phyloP scores from a whole-genome alignment of 495 filamentous ascomycete species.

The Niebla homalea region DNA sequence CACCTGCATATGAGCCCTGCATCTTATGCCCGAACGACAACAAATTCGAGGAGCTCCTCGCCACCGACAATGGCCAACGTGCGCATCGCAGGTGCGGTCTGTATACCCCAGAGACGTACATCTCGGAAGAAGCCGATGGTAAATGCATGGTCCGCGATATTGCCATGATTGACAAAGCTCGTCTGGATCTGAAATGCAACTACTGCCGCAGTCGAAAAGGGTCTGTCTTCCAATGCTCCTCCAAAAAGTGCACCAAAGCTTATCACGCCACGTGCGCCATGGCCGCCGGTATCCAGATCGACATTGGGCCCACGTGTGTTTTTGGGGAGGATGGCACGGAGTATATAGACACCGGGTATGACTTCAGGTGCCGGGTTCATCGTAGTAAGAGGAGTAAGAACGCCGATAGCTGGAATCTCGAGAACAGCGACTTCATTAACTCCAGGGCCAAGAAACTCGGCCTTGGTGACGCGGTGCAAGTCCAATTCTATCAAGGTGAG shows the following conservation, averaged over 20 bases:
- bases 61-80: slow-evolving; percentile 76
- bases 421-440: slow-evolving; percentile 56
- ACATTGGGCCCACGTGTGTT: slow-evolving; percentile 71
- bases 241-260: slow-evolving; percentile 83
- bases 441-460: slow-evolving; percentile 55
- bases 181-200: slow-evolving; percentile 81
- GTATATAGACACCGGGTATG: slow-evolving; percentile 76
- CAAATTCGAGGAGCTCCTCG: slow-evolving; percentile 66
- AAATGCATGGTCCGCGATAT: slow-evolving; percentile 65
- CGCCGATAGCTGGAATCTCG: slow-evolving; percentile 48
- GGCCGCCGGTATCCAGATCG: slow-evolving; percentile 80
- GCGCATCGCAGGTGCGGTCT: slow-evolving; percentile 82
- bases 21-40: slow-evolving; percentile 88
- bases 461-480: slow-evolving; percentile 68
- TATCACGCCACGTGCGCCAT: slow-evolving; percentile 94
- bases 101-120: slow-evolving; percentile 85
- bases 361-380: slow-evolving; percentile 90
- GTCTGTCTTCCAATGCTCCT: slow-evolving; percentile 92
- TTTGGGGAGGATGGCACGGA: slow-evolving; percentile 84
- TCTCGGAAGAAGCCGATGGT: slow-evolving; percentile 51
- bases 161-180: slow-evolving; percentile 68
- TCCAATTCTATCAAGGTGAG: slow-evolving; percentile 71
- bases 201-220: slow-evolving; percentile 90
- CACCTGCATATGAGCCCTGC: slow-evolving; percentile 68
- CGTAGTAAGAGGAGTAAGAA: slow-evolving; percentile 70